Base-by-base conservation (phyloP, 768 basidiomycete species). In the Rhizopogon vinicolor region DNA sequence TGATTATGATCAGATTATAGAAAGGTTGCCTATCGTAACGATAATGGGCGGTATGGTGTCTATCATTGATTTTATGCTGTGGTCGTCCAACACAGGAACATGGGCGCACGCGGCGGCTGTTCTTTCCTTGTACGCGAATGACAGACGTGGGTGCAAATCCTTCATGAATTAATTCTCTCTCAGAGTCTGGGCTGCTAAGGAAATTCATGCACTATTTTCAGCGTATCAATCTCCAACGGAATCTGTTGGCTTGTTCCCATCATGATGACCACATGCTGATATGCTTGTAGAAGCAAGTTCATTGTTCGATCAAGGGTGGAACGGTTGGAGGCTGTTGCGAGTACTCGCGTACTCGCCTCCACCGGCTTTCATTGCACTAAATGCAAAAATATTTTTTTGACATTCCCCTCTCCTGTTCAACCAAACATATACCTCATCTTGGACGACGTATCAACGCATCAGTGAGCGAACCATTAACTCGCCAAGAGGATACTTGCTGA, bases 61-160 rank as follows among this genome's bases (percentile, higher is more conserved):
- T 13, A 33, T 35, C 19, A 22, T 35, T 35, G 33, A 16, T 35
- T 35, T n/a, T 22, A 6, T 9, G 46, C 35, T 35, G 33, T 13
- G 7, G 7, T 48, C 46, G 7, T 48, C 33, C 29, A 14, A 13
- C 33, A 35, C 19, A 37, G 46, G 33, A 35, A 49, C 33, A 35
- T 35, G 33, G 31, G 18, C 35, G 35, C 10, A 31, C 1, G 8
- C 10, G 31, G 6, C 31, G 35, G 5, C 12, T 37, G 35, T 37
- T 37, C 10, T 37, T 37, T 13, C 10, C 13, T 37, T 37, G 13
- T 37, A 37, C 35, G 14, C 46, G 19, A 22, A 49, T 49, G 48
- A 49, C 48, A 49, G 48, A 49, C 48, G 48, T 49, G 48, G 48
- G 48, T 37, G 35, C 48, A 25, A n/a, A 49, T 49, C 48, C 8